Evolutionary conservation across 805 yeast genomes (phyloP).

Genomic region (Wickerhamomyces subpelliculosus): DNA sequence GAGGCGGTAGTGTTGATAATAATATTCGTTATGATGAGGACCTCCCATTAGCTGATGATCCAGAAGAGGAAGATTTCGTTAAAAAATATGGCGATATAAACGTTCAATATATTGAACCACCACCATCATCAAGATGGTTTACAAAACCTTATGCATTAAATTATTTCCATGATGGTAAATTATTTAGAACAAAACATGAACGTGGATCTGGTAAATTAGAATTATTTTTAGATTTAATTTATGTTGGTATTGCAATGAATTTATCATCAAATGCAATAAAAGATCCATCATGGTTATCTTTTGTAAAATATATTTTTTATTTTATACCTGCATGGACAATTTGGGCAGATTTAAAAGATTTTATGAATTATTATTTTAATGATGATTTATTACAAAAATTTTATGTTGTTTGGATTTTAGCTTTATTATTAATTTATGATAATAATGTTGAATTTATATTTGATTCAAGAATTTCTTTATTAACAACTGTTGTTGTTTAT

Average conservation of each 20-base stretch:
- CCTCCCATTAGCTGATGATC: background rate
- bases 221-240: constrained; percentile 54
- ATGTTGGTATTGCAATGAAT: constrained; percentile 58
- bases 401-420: constrained; percentile 48
- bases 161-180: constrained; percentile 49
- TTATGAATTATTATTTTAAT: constrained; percentile 55
- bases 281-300: constrained; percentile 34
- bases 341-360: constrained; percentile 57
- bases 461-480: constrained; percentile 35
- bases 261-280: constrained; percentile 48
- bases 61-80: constrained; percentile 30
- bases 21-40: too few relatives aligned
- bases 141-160: constrained; percentile 53
- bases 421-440: constrained; percentile 41
- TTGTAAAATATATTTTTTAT: constrained; percentile 41
- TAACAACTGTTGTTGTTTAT: constrained; percentile 30
- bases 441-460: constrained; percentile 38
- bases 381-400: constrained; percentile 51
- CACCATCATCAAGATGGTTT: constrained; percentile 27
- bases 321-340: constrained; percentile 55
- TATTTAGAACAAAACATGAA: constrained; percentile 50
- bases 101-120: constrained; percentile 39
- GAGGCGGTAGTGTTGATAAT: too few relatives aligned
- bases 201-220: constrained; percentile 47
- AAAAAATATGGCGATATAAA: constrained; percentile 42